Evolutionary conservation across 345 rosid species (phyloP), one percentile per base, ranked within the genome.

Genomic region (Nasturtium officinale): DNA sequence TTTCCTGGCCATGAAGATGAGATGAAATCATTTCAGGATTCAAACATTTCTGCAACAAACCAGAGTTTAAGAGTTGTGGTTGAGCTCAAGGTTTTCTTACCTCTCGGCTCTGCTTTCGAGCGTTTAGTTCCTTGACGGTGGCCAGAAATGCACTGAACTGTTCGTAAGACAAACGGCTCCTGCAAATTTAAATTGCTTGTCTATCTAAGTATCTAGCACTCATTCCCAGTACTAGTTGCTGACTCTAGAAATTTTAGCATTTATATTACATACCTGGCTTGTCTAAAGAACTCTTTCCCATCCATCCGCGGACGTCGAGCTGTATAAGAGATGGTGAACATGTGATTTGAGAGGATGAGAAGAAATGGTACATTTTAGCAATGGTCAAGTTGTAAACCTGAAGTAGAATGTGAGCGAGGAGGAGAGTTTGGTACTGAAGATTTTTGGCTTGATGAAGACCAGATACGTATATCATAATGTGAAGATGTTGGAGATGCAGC

Each of bases 281-380:
- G 98, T 77, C 96, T 87, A 80, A 94, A 91, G 86, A 94, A 89
- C 85, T 94, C 97, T 80, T 94, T 91, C 53, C 98, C 98, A 85
- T 91, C 98, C 72, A 91, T 83, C 59, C 92, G 87, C 12, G 89
- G 85, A 65, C 83, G 75, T 17, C 82, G 88, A 43, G 73, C 98
- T 72, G 61, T 45, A 15, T 17, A 32, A 40, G 11, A 68, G 3
- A 67, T 5, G 28, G 7, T 11, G 46, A 29, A 20, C 20, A 10
- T 67, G 18, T 15, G 9, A 55, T 21, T 47, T 60, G 29, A 6
- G 58, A 25, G 28, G 6, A 7, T 20, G 18, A 59, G 50, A 38
- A 59, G n/a, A 16, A 20, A 56, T 16, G 16, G 25, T 28, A 6
- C 35, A 48, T 4, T 7, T 29, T 17, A n/a, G 23, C 23, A 21